A percentile compares a stretch with the other conserved stretches of the same genome.
These are phyloP conservation scores for Ophiorrhiza pumila DNA, from an alignment of 257 asterid species.

Conservation along the genomic window DNA sequence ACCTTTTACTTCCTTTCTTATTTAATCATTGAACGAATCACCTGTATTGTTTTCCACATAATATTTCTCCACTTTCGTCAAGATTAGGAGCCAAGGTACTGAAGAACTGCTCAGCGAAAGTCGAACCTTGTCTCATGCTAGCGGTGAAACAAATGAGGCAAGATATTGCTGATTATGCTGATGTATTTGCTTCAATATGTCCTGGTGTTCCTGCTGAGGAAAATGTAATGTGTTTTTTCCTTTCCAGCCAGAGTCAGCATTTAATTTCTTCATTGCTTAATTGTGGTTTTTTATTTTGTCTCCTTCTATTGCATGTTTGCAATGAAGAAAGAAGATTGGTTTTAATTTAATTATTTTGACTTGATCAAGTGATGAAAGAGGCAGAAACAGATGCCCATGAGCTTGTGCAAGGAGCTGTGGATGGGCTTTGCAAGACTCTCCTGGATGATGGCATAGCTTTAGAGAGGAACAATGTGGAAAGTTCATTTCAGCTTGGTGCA, in stretches of 20 bases:
- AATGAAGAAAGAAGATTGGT: no score
- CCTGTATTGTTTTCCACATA: constrained; percentile 13
- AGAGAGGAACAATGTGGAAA: constrained; percentile 19
- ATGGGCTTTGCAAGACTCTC: constrained; percentile 2
- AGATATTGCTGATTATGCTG: constrained; percentile 12
- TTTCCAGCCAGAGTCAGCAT: no score
- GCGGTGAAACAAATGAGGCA: constrained; percentile 20
- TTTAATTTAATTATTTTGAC: neutral
- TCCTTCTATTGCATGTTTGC: no score
- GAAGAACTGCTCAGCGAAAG: constrained; percentile 21
- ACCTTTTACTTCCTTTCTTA: neutral
- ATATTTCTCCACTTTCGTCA: constrained; percentile 18
- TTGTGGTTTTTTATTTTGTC: no score
- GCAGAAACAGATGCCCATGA: neutral
- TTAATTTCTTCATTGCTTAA: no score
- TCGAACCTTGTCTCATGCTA: constrained; percentile 19
- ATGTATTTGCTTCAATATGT: constrained; percentile 25
- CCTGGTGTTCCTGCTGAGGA: no score
- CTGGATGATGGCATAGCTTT: constrained; percentile 16
- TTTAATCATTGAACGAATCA: neutral
- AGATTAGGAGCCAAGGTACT: constrained; percentile 24
- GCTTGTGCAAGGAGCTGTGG: no score
- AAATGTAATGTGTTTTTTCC: constrained; percentile 19
- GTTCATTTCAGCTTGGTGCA: constrained; percentile 17
- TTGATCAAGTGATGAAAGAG: constrained; percentile 13